Base-by-base conservation (phyloP, 1,284 basidiomycete species). In the Papiliotrema flavescens region DNA sequence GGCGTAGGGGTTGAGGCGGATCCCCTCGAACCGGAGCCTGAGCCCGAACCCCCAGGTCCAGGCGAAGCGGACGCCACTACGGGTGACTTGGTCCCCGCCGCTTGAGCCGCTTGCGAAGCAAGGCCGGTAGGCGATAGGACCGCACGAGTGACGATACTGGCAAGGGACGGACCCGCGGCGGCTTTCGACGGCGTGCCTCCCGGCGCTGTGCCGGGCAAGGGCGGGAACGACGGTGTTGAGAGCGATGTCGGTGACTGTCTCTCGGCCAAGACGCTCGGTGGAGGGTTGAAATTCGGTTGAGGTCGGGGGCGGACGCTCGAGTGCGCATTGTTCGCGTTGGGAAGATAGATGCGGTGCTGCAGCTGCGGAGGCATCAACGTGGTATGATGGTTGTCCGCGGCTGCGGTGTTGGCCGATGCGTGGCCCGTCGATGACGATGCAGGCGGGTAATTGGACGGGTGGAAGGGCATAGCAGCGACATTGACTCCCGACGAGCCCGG, bases 291-390 rank as follows among this genome's bases (percentile, higher is more conserved):
- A 47, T 65, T 72, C 3, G 69, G 73, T 5, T 64, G 56, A 9
- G 68, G 69, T 37, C 71, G 62, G 8, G 73, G 70, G 34, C 70
- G 66, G n/a, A 67, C 64, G 39, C 36, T 43, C n/a, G n/a, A n/a
- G n/a, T n/a, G n/a, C n/a, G n/a, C n/a, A n/a, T n/a, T n/a, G 17
- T 36, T 36, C 35, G 35, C 32, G 17, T 64, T 66, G 9, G 73
- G 74, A 5, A 75, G 66, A 36, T 75, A 77, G 24, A 76, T 77
- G 3, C 75, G 62, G 58, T 77, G 75, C 62, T 77, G 75, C 14
- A 76, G 60, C 50, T 73, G 70, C 6, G 74, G 73, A 2, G 73
- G 74, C 56, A 75, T 70, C 26, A 77, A 60, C 0, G 74, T 70
- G 1, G 72, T 77, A 49, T 73, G 70, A 32, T 73, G 69, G 2